Base-by-base conservation (phyloP, 805 yeast species). In the Monosporozyma yasuniensis region DNA sequence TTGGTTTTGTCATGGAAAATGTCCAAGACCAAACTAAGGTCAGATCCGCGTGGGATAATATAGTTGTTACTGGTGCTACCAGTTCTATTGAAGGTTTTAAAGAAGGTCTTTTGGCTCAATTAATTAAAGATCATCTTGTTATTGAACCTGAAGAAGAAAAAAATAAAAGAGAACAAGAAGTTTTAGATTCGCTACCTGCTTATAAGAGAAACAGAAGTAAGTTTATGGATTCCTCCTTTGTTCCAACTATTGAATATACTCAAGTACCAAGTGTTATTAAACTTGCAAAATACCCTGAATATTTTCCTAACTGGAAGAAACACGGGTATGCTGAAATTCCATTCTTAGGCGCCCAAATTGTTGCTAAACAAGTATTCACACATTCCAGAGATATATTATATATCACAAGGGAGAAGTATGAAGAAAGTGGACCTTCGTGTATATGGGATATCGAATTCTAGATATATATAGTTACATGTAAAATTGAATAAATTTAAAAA, bases 231-330 rank as follows among this genome's bases (percentile, higher is more conserved):
- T 27, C 54, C 2, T 53, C 65, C 2, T 65, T 66, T 47, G 50
- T 66, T 6, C 59, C 58, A 25, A 51, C 58, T 25, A 47, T 60
- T 9, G 66, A 57, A 43, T 68, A 75, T 53, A 66, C 74, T 47
- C 98, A 91, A 68, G 89, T 83, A 2, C 98, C 97, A 21, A 80
- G 81, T n/a, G 72, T 81, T 12, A 76, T 90, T 50, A 80, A 77
- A 56, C 62, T 80, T 46, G 80, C 82, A 23, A 83, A 83, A 59
- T 76, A 80, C 65, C 95, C 96, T 0, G 98, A 91, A 50, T 90
- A 91, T 66, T 91, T 91, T 69, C 87, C 96, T 1, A 96, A 87
- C 56, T 91, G 97, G 97, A 90, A 90, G 68, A 80, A 79, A 64
- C 66, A 65, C 32, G 89, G 91, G 1, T 83, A 84, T 77, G 81